Conservation (phyloP, 108 stramenopile genomes). For the Stephanodiscus triporus region DNA sequence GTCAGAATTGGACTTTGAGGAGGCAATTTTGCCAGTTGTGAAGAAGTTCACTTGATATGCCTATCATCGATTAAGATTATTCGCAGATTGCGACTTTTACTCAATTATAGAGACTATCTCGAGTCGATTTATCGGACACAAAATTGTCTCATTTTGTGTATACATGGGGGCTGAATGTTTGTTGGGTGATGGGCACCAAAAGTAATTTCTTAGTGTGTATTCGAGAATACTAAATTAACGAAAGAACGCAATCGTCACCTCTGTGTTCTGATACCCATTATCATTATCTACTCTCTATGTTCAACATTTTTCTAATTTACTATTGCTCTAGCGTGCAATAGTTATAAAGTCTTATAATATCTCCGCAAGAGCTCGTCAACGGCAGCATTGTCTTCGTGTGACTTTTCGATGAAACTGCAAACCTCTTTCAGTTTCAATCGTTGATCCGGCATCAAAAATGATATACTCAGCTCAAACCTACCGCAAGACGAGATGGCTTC, state of each 20-base stretch:
- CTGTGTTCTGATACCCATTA: background rate
- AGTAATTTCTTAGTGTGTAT: background rate
- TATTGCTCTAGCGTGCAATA: background rate
- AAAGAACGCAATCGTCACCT: background rate
- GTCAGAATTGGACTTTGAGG: constrained; percentile 86
- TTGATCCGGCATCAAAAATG: constrained; percentile 30
- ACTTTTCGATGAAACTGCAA: constrained; percentile 9
- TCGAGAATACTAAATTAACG: background rate
- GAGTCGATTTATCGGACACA: background rate
- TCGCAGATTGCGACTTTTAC: background rate
- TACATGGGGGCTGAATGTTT: background rate
- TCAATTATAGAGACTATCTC: background rate
- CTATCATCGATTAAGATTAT: background rate
- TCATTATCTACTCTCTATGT: background rate
- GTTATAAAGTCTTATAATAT: background rate
- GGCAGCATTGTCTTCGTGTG: background rate
- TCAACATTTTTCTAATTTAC: too few relatives aligned
- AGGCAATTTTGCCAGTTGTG: constrained; percentile 74
- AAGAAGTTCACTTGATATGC: constrained; percentile 79
- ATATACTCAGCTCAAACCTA: constrained; percentile 37
- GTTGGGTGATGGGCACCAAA: background rate
- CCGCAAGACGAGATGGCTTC: constrained; percentile 26
- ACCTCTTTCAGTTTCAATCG: constrained; percentile 30
- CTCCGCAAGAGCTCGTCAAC: background rate
- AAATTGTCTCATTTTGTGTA: background rate